Evolutionary conservation across 2,329 filamentous ascomycete genomes (phyloP).

Genomic region (Achaetomium macrosporum): DNA sequence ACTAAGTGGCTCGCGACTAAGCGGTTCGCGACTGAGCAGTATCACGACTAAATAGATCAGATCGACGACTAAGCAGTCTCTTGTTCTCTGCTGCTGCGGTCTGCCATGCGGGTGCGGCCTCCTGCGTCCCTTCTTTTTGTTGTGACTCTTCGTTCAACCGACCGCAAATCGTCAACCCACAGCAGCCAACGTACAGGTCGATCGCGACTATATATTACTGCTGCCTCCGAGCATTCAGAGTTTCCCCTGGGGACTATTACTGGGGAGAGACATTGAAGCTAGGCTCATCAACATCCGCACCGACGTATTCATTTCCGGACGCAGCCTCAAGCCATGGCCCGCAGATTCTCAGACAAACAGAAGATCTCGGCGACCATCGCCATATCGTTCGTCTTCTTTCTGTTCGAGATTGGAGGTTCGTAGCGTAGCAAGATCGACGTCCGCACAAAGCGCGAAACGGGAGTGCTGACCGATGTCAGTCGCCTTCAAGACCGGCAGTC

Average conservation of each 20-base stretch:
- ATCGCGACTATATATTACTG: not conserved
- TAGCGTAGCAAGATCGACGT: not conserved
- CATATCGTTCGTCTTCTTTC: slow-evolving; percentile 47
- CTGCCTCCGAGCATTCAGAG: not conserved
- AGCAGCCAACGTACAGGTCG: not conserved
- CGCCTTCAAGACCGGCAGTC: slow-evolving; percentile 63
- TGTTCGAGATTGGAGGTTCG: slow-evolving; percentile 45
- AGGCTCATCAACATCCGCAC: too few species aligned
- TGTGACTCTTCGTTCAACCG: not conserved
- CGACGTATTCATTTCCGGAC: not conserved
- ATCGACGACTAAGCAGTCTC: not conserved
- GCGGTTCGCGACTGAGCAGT: too few species aligned
- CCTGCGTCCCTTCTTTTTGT: not conserved
- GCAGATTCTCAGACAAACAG: slow-evolving; percentile 37
- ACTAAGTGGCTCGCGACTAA: too few species aligned
- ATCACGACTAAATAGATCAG: too few species aligned
- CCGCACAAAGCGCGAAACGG: not conserved
- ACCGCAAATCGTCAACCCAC: not conserved
- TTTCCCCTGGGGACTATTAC: not conserved
- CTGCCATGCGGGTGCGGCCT: not conserved
- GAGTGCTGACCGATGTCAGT: slow-evolving; percentile 35
- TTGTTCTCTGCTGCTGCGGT: not conserved
- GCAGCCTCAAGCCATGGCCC: slow-evolving; percentile 28
- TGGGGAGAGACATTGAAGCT: not conserved
- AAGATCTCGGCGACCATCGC: slow-evolving; percentile 43